Conservation (phyloP, 2,329 filamentous ascomycete species). For the Pezicula radicicola region DNA sequence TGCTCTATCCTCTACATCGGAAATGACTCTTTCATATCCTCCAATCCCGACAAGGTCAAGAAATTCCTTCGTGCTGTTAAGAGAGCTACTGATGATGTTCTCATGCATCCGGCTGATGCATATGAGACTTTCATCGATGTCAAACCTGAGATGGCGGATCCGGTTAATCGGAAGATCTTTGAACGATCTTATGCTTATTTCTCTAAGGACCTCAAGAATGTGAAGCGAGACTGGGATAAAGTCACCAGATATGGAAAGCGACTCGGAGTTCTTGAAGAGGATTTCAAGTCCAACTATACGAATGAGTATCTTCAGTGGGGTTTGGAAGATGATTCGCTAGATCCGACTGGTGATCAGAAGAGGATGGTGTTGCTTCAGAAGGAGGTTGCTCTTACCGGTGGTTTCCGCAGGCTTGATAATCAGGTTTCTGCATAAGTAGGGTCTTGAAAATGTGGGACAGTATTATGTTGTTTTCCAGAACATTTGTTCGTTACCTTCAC, state of each 20-base stretch:
- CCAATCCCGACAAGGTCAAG: constrained; percentile 62
- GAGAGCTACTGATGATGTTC: constrained; percentile 69
- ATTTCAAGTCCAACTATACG: constrained; percentile 71
- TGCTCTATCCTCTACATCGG: constrained; percentile 79
- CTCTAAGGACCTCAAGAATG: constrained; percentile 71
- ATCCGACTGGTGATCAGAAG: constrained; percentile 73
- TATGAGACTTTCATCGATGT: constrained; percentile 69
- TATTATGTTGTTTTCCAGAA: too few species aligned
- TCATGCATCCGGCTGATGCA: constrained; percentile 58
- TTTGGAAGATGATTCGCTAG: constrained; percentile 60
- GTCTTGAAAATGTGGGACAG: too few species aligned
- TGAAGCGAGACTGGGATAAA: constrained; percentile 72
- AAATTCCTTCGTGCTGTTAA: constrained; percentile 73
- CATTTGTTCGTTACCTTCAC: too few species aligned
- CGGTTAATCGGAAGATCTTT: constrained; percentile 75
- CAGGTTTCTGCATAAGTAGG: constrained; percentile 9
- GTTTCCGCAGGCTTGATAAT: constrained; percentile 51
- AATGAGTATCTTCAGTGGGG: constrained; percentile 67
- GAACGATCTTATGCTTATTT: constrained; percentile 78
- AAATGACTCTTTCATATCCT: constrained; percentile 67
- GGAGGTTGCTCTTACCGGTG: constrained; percentile 61
- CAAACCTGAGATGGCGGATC: constrained; percentile 67
- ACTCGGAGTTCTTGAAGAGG: constrained; percentile 60
- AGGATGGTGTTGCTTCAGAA: constrained; percentile 68
- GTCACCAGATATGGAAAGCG: constrained; percentile 75